These are phyloP conservation scores for Thalassiosira profunda DNA, from an alignment of 108 stramenopile species.

Conservation along the genomic window DNA sequence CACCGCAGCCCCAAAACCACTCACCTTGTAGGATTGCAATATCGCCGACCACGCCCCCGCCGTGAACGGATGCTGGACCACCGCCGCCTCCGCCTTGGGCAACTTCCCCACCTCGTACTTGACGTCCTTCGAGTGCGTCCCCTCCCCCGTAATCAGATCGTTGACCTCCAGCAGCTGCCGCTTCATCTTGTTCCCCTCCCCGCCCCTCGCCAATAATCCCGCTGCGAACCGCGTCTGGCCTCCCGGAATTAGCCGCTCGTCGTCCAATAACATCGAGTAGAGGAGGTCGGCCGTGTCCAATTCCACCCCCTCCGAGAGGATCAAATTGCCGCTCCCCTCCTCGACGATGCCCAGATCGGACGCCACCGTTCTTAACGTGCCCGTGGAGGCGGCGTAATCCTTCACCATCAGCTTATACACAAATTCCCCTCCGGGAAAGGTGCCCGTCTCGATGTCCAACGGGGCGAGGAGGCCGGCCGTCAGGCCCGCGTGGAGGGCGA, in stretches of 20 bases:
- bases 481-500: constrained; percentile 47
- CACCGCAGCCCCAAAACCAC: not conserved
- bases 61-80: constrained; percentile 69
- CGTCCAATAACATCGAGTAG: constrained; percentile 71
- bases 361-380: constrained; percentile 23
- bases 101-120: constrained; percentile 43
- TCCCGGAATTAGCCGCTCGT: constrained; percentile 50
- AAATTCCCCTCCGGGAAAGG: constrained; percentile 74
- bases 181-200: constrained; percentile 12
- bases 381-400: constrained; percentile 74
- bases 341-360: constrained; percentile 39
- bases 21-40: constrained; percentile 68
- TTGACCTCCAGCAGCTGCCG: constrained; percentile 46
- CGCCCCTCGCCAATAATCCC: constrained; percentile 50
- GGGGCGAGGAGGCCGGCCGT: constrained; percentile 55
- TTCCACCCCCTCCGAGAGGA: not conserved
- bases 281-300: constrained; percentile 50
- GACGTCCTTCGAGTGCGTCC: constrained; percentile 10
- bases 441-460: constrained; percentile 37
- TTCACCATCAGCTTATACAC: constrained; percentile 59
- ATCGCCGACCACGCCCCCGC: constrained; percentile 75
- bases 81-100: constrained; percentile 64
- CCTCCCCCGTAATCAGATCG: constrained; percentile 1
- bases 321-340: not conserved
- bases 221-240: constrained; percentile 58